Evolutionary conservation across 1,139 yeast species (phyloP), one percentile per base, ranked within the genome.

Genomic region (Debaryomyces sp.): DNA sequence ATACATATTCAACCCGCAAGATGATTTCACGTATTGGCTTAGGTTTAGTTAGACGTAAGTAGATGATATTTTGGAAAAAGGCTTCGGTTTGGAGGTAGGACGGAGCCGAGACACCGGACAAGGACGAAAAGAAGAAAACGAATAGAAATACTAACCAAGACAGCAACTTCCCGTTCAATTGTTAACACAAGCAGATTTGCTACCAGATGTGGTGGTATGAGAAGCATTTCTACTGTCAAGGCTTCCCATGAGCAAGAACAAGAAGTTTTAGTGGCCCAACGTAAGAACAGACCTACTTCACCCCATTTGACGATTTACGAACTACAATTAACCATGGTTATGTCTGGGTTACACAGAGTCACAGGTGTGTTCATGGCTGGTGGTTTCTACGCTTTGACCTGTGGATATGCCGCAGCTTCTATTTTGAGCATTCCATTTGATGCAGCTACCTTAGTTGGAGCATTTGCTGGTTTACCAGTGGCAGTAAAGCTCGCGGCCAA

Each of bases 291-390:
- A 74, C 99, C 99, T 41, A 73, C 81, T 33, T 91, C 97, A 38
- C 99, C 99, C 50, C 96, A 94, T 69, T 79, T 94, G 66, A 73
- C 84, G 52, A 92, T 94, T 65, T 94, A 92, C 75, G 78, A 90
- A 74, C 95, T 95, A 46, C 97, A 94, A 75, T 69, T 92, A 57
- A 89, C 98, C 40, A 81, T 87, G 88, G 71, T 81, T 55, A 68
- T 94, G 66, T 92, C 98, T 5, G 75, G 86, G 34, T 68, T 87
- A 54, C 98, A 94, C 73, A 87, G 99, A 79, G 72, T 94, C 61
- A 82, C 96, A 42, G 97, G 98, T 66, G 87, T 91, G 27, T 82
- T 84, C 43, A 73, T 94, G 66, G 97, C 92, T 38, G 84, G 78
- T 52, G 85, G 82, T 4, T 85, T 92, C 68, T 92, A 91, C 68